Evolutionary conservation across 2,329 filamentous ascomycete genomes (phyloP).

Genomic region (Furcasterigmium sp.): DNA sequence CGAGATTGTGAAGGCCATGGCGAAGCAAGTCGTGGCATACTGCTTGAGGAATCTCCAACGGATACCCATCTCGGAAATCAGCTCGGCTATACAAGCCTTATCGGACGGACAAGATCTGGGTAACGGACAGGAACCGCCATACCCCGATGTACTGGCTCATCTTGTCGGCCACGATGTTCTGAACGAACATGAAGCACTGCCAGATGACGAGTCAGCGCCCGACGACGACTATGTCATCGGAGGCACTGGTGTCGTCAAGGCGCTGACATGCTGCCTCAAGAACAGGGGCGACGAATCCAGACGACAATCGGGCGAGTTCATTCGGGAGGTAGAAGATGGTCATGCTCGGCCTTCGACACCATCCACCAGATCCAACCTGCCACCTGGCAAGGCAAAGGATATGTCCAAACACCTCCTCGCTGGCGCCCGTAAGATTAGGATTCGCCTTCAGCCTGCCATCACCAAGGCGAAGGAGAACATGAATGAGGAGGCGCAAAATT

Average conservation of each 20-base stretch:
- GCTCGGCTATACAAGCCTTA: constrained; percentile 36
- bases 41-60: constrained; percentile 87
- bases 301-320: constrained; percentile 45
- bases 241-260: constrained; percentile 91
- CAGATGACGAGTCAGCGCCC: constrained; percentile 65
- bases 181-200: constrained; percentile 43
- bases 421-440: constrained; percentile 83
- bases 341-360: constrained; percentile 7
- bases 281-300: constrained; percentile 67
- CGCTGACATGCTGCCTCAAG: constrained; percentile 81
- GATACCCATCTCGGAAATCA: constrained; percentile 61
- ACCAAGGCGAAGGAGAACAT: constrained; percentile 64
- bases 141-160: constrained; percentile 77
- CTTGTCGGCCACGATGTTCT: constrained; percentile 68
- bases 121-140: constrained; percentile 36
- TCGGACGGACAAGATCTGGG: constrained; percentile 28
- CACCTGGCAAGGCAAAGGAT: constrained; percentile 68
- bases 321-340: constrained; percentile 42
- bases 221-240: constrained; percentile 96
- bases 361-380: constrained; percentile 22
- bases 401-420: constrained; percentile 88
- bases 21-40: constrained; percentile 92
- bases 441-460: constrained; percentile 77
- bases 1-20: constrained; percentile 86
- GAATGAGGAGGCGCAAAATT: constrained; percentile 64